These are phyloP conservation scores for Catunica adiposa DNA, from an alignment of 2,329 filamentous ascomycete species.

Conservation along the genomic window DNA sequence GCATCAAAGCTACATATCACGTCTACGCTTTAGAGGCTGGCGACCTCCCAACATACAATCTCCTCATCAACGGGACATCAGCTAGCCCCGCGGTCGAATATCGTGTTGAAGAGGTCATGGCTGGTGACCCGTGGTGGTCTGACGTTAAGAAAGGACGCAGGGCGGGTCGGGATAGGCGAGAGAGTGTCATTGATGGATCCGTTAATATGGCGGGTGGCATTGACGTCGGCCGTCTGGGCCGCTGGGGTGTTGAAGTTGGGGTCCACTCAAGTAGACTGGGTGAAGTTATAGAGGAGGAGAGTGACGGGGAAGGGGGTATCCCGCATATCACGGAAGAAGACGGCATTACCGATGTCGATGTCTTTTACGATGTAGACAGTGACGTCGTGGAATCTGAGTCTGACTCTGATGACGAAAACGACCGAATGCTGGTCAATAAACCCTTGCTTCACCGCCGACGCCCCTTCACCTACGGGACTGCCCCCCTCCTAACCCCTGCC, in stretches of 20 bases:
- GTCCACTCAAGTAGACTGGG: no score
- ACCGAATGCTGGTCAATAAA: no score
- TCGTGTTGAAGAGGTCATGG: conserved; percentile 45
- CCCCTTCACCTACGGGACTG: no score
- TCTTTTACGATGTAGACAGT: no score
- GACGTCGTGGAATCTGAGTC: background rate
- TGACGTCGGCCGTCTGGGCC: no score
- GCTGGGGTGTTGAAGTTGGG: no score
- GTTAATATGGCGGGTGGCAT: no score
- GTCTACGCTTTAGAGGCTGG: conserved; percentile 74
- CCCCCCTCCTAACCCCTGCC: no score
- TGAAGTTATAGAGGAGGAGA: background rate
- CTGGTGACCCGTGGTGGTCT: conserved; percentile 68
- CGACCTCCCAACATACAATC: conserved; percentile 53
- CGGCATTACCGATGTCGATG: no score
- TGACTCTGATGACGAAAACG: background rate
- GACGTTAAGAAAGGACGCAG: conserved; percentile 30
- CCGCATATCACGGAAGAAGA: no score
- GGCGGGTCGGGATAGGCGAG: background rate
- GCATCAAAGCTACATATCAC: conserved; percentile 62
- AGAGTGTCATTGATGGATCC: background rate
- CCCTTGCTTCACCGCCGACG: no score
- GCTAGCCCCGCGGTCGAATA: conserved; percentile 23
- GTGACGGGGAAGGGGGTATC: background rate
- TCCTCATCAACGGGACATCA: conserved; percentile 57